A percentile compares a stretch with the other conserved stretches of the same genome.
Conservation (phyloP, 257 asterid genomes). For the Eucommia ulmoides region DNA sequence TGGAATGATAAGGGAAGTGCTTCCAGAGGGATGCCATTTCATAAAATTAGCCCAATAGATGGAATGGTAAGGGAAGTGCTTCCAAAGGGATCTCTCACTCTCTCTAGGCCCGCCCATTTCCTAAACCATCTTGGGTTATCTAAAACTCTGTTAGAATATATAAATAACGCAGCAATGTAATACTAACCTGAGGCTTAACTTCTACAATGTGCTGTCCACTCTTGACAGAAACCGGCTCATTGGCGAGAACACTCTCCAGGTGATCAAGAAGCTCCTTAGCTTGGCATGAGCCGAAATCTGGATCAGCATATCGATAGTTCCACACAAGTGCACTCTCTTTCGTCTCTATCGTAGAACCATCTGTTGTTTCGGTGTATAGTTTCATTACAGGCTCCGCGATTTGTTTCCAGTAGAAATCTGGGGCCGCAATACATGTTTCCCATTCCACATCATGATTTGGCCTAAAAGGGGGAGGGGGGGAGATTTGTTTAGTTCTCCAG, state of each 20-base stretch:
- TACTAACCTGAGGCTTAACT: slow-evolving; percentile 76
- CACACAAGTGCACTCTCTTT: slow-evolving; percentile 71
- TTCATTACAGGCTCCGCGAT: slow-evolving; percentile 84
- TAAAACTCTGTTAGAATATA: no score
- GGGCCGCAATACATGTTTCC: slow-evolving; percentile 58
- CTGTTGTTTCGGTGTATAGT: slow-evolving; percentile 71
- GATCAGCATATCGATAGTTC: slow-evolving; percentile 80
- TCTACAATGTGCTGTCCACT: slow-evolving; percentile 66
- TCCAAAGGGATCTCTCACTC: no score
- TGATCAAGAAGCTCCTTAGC: slow-evolving; percentile 84
- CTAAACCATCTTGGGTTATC: no score
- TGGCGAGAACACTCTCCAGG: slow-evolving; percentile 71
- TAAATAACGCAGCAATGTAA: no score
- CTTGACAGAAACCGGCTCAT: slow-evolving; percentile 81
- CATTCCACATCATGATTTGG: slow-evolving; percentile 37
- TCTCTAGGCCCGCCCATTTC: no score
- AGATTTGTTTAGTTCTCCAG: no score
- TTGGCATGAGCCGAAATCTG: slow-evolving; percentile 75
- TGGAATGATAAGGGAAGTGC: no score
- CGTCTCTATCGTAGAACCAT: slow-evolving; percentile 71
- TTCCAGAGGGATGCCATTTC: no score
- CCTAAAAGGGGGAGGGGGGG: slow-evolving; percentile 44
- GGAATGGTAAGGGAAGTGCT: no score
- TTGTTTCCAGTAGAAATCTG: slow-evolving; percentile 79
- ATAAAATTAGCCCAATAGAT: no score